These are phyloP conservation scores for Penicillium corylophilum DNA, from an alignment of 2,329 filamentous ascomycete species.

Conservation along the genomic window DNA sequence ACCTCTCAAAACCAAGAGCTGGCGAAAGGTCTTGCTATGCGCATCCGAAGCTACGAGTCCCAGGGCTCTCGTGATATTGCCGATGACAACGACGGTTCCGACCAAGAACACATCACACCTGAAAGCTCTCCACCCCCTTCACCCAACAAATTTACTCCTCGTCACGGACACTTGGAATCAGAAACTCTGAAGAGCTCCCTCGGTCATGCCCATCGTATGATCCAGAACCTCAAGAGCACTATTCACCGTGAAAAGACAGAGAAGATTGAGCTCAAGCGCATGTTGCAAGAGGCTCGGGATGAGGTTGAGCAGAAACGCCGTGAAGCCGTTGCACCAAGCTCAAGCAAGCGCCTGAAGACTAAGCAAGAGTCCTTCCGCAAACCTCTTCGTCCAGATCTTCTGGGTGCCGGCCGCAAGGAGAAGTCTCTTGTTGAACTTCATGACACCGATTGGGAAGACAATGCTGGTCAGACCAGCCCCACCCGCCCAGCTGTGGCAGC, in stretches of 20 bases:
- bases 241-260: constrained; percentile 98
- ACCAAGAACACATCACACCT: constrained; percentile 69
- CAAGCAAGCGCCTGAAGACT: constrained; percentile 59
- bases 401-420: constrained; percentile 72
- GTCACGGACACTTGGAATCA: constrained; percentile 87
- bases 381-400: constrained; percentile 66
- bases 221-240: constrained; percentile 90
- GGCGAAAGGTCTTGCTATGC: constrained; percentile 75
- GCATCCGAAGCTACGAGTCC: constrained; percentile 66
- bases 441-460: constrained; percentile 89
- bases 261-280: constrained; percentile 90
- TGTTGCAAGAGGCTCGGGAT: constrained; percentile 92
- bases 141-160: constrained; percentile 84
- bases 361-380: constrained; percentile 73
- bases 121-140: constrained; percentile 90
- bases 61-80: constrained; percentile 60
- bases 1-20: constrained; percentile 88
- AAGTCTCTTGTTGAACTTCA: constrained; percentile 77
- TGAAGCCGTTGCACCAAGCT: constrained; percentile 47
- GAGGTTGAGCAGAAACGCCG: constrained; percentile 72
- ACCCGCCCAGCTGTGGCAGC: constrained; percentile 44
- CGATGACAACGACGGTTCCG: constrained; percentile 64
- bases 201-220: constrained; percentile 91
- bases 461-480: constrained; percentile 60
- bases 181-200: constrained; percentile 94